Evolutionary conservation across 306 rosid genomes (phyloP).

Genomic region (Psophocarpus tetragonolobus): DNA sequence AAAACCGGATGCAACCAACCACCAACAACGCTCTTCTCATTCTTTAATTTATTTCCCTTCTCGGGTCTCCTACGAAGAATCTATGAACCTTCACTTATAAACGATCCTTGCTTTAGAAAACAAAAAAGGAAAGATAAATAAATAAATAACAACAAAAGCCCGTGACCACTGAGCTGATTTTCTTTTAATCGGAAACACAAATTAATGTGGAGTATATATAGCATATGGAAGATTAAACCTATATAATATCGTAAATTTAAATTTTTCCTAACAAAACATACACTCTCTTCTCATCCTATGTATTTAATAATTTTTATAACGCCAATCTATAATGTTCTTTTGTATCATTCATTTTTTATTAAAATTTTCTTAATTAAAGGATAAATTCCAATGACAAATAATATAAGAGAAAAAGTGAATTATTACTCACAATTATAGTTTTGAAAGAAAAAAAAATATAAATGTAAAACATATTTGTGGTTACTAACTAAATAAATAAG

Average conservation of each 20-base stretch:
- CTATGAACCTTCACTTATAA: background rate
- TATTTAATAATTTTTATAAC: too few relatives aligned
- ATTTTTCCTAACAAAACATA: too few relatives aligned
- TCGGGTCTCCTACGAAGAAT: background rate
- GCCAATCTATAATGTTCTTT: too few relatives aligned
- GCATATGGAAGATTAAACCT: background rate
- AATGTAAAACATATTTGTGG: too few relatives aligned
- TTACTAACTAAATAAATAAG: too few relatives aligned
- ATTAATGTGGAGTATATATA: background rate
- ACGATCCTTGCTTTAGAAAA: background rate
- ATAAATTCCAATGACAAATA: too few relatives aligned
- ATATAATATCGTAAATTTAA: background rate
- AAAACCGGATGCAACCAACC: background rate
- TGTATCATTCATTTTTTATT: too few relatives aligned
- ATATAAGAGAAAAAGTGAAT: too few relatives aligned
- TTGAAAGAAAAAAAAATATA: too few relatives aligned
- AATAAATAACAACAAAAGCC: background rate
- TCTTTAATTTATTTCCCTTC: background rate
- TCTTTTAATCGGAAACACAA: background rate
- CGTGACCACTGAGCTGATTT: background rate
- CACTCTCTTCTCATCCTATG: too few relatives aligned
- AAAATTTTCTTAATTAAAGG: too few relatives aligned
- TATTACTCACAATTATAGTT: too few relatives aligned
- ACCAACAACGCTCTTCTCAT: background rate
- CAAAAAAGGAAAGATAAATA: background rate